phyloP scores from a whole-genome alignment of 2,329 filamentous ascomycete species.

The Ophiostoma montium region DNA sequence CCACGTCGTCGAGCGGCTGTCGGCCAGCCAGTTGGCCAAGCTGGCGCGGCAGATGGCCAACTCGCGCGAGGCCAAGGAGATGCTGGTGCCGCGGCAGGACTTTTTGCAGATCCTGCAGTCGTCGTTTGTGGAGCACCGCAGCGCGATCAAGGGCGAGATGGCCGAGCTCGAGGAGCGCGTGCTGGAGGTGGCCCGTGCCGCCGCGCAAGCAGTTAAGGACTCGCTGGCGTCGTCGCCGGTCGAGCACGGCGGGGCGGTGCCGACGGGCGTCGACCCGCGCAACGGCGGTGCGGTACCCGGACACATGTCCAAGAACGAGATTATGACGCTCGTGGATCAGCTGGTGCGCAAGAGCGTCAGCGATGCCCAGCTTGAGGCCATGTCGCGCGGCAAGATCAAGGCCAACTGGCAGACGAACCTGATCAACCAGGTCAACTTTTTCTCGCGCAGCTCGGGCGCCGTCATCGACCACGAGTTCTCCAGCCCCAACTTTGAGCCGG shows the following conservation, averaged over 20 bases:
- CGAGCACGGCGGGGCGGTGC: background rate
- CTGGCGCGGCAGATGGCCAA: slow-evolving; percentile 24
- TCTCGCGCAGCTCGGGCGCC: slow-evolving; percentile 52
- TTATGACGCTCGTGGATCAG: slow-evolving; percentile 26
- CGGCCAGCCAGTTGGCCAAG: slow-evolving; percentile 23
- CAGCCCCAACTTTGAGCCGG: slow-evolving; percentile 37
- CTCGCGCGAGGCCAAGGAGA: slow-evolving; percentile 19
- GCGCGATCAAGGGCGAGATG: slow-evolving; percentile 28
- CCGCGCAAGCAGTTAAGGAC: slow-evolving; percentile 1
- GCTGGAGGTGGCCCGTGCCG: slow-evolving; percentile 9
- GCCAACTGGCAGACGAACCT: slow-evolving; percentile 30
- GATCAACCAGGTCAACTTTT: slow-evolving; percentile 55
- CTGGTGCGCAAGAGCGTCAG: slow-evolving; percentile 29
- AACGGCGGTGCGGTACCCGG: background rate
- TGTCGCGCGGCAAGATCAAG: slow-evolving; percentile 33
- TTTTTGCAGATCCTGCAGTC: slow-evolving; percentile 30
- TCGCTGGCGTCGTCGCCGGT: background rate
- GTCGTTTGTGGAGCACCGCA: slow-evolving; percentile 24
- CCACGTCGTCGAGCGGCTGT: slow-evolving; percentile 16
- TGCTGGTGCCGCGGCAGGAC: slow-evolving; percentile 32
- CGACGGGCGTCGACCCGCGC: slow-evolving; percentile 5
- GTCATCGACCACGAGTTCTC: slow-evolving; percentile 43
- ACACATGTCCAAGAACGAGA: slow-evolving; percentile 27
- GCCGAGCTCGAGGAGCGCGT: slow-evolving; percentile 20
- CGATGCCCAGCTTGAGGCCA: slow-evolving; percentile 31